Percentiles rank a stretch among this genome's conserved stretches.
These are phyloP conservation scores for Saccharomyces hybrid DNA, from an alignment of 1,139 yeast species.

Conservation along the genomic window DNA sequence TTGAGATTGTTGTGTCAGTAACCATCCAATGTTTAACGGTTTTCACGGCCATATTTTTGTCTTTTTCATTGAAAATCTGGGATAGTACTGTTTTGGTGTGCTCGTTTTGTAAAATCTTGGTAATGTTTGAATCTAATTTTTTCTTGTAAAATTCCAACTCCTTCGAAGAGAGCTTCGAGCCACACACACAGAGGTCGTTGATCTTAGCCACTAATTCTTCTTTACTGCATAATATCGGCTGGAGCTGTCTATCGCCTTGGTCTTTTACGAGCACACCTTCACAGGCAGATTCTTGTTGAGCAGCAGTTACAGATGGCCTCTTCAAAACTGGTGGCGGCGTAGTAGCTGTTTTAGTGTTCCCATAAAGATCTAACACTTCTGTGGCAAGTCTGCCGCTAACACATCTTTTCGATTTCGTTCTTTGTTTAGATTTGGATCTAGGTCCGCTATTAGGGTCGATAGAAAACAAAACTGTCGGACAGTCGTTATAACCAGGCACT, in stretches of 20 bases:
- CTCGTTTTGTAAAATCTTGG: slow-evolving; percentile 14
- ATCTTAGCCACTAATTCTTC: slow-evolving; percentile 18
- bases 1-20: slow-evolving; percentile 25
- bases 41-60: slow-evolving; percentile 10
- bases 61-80: slow-evolving; percentile 16
- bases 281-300: neutral
- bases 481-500: slow-evolving; percentile 32
- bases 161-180: slow-evolving; percentile 16
- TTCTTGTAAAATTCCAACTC: slow-evolving; percentile 25
- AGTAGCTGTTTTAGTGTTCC: slow-evolving; percentile 2
- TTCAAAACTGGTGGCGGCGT: slow-evolving; percentile 3
- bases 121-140: slow-evolving; percentile 21
- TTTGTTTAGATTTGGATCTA: slow-evolving; percentile 8
- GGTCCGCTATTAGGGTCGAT: slow-evolving; percentile 1
- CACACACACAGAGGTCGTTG: slow-evolving; percentile 9
- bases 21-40: slow-evolving; percentile 28
- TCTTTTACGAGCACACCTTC: neutral
- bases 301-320: neutral
- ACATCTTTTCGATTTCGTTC: slow-evolving; percentile 1
- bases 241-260: neutral
- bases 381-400: neutral
- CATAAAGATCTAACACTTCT: neutral
- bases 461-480: slow-evolving; percentile 28
- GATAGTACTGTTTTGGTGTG: slow-evolving; percentile 18
- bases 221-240: slow-evolving; percentile 7